Evolutionary conservation across 2,329 filamentous ascomycete species (phyloP), one percentile per base, ranked within the genome.

Genomic region (Aphanoascus verrucosus): DNA sequence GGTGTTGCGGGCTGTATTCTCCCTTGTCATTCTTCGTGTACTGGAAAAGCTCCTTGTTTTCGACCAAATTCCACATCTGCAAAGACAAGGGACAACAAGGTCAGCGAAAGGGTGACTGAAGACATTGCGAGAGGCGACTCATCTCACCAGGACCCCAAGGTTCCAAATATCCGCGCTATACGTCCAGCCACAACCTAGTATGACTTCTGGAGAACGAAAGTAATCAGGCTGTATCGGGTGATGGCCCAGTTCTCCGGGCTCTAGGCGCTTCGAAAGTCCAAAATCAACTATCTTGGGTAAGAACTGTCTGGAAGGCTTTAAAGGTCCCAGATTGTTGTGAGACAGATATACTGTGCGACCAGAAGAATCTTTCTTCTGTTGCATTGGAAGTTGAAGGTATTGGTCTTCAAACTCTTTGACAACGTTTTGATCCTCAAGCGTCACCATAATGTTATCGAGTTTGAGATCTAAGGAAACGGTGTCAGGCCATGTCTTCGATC

Each of bases 81-180:
- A 34, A 12, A 23, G 15, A 14, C 37, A 40, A 40, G 5, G 9
- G 37, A 11, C 12, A 14, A 15, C 3, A 5, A 40, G 37, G 37
- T 17, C 37, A 40, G 37, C 12, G 12, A 14, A 40, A 40, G 15
- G 15, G 5, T 40, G 14, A 5, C 5, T 44, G 12, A 19, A 3
- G 42, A 12, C 42, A 28, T 44, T 15, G 42, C 17, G 19, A 15
- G 4, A 23, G 19, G 11, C 42, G 15, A 44, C 15, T 5, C 11
- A n/a, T 28, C 62, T 37, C 44, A 67, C 66, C 57, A 73, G 56
- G 56, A 68, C 62, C 55, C 67, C 66, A 50, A 72, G 53, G 57
- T 71, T 72, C 69, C 68, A 72, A 52, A 73, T 69, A 62, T 72
- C 70, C 14, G 61, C 62, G 47, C 61, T 58, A 59, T 67, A 69